These are phyloP conservation scores for Apodospora peruviana DNA, from an alignment of 495 filamentous ascomycete species.

Conservation along the genomic window DNA sequence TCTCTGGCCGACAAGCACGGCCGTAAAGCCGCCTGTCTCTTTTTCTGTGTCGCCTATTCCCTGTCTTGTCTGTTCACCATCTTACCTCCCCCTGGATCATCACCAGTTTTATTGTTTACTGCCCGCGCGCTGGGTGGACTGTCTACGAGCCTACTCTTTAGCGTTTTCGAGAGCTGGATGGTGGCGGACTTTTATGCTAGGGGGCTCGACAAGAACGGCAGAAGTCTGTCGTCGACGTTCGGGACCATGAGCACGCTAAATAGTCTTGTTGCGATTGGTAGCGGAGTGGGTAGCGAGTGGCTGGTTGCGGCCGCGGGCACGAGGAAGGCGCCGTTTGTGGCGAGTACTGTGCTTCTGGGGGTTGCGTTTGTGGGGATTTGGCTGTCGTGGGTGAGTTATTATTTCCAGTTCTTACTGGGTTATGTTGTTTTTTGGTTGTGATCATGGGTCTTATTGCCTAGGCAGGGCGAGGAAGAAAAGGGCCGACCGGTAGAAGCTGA, in stretches of 20 bases:
- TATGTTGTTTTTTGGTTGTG: background rate
- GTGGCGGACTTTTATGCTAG: constrained; percentile 43
- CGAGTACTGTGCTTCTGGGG: constrained; percentile 33
- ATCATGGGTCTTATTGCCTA: background rate
- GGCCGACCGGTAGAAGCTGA: background rate
- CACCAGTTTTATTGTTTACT: constrained; percentile 32
- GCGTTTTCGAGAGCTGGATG: constrained; percentile 55
- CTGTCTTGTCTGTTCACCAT: constrained; percentile 46
- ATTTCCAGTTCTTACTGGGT: background rate
- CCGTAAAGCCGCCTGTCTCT: constrained; percentile 40
- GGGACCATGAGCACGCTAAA: constrained; percentile 48
- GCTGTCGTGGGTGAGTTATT: constrained; percentile 42
- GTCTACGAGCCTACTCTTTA: constrained; percentile 49
- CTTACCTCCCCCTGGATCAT: constrained; percentile 21
- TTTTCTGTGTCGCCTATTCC: constrained; percentile 45
- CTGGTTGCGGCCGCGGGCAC: constrained; percentile 35
- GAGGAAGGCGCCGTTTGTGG: constrained; percentile 46
- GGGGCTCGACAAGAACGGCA: constrained; percentile 22
- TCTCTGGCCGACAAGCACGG: constrained; percentile 45
- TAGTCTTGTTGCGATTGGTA: constrained; percentile 43
- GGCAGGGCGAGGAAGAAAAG: background rate
- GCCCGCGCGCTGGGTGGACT: constrained; percentile 51
- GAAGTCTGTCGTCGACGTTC: constrained; percentile 37
- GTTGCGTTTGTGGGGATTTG: constrained; percentile 36
- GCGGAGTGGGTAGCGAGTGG: constrained; percentile 52